These are phyloP conservation scores for Paracoccidioides lutzii DNA, from an alignment of 2,329 filamentous ascomycete species.

Conservation along the genomic window DNA sequence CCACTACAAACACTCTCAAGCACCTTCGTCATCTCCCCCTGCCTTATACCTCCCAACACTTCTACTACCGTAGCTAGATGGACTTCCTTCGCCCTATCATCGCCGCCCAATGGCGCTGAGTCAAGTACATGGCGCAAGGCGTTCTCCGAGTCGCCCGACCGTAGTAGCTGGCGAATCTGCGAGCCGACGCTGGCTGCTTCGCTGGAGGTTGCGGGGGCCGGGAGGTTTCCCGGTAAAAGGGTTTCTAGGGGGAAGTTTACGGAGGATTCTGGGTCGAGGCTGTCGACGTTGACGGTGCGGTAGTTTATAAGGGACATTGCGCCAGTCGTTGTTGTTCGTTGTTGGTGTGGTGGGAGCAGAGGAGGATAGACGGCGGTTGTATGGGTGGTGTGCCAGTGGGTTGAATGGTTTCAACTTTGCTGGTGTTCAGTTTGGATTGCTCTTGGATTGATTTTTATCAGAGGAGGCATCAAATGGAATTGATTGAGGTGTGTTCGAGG, in stretches of 20 bases:
- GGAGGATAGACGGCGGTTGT: background rate
- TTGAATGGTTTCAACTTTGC: background rate
- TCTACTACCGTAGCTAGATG: slow-evolving; percentile 82
- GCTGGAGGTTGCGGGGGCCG: slow-evolving; percentile 57
- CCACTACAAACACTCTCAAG: slow-evolving; percentile 67
- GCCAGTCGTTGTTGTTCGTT: slow-evolving; percentile 3
- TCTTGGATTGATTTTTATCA: background rate
- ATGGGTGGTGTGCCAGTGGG: background rate
- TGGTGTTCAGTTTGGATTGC: background rate
- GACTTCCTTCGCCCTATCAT: slow-evolving; percentile 54
- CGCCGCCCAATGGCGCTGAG: slow-evolving; percentile 56
- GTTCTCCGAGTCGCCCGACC: slow-evolving; percentile 76
- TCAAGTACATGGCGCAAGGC: slow-evolving; percentile 75
- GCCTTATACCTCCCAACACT: slow-evolving; percentile 90
- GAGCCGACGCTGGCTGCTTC: slow-evolving; percentile 65
- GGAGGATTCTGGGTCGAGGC: slow-evolving; percentile 76
- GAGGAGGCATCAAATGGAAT: background rate
- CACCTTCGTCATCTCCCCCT: slow-evolving; percentile 86
- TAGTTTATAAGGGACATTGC: slow-evolving; percentile 44
- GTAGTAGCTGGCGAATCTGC: slow-evolving; percentile 76
- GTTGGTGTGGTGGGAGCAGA: slow-evolving; percentile 2
- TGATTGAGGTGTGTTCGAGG: background rate
- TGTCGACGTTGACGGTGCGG: slow-evolving; percentile 90
- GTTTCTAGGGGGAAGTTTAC: slow-evolving; percentile 83
- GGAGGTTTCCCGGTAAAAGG: slow-evolving; percentile 58